Conservation (phyloP, 305 asterid genomes). For the Fraxinus xanthoxyloides region DNA sequence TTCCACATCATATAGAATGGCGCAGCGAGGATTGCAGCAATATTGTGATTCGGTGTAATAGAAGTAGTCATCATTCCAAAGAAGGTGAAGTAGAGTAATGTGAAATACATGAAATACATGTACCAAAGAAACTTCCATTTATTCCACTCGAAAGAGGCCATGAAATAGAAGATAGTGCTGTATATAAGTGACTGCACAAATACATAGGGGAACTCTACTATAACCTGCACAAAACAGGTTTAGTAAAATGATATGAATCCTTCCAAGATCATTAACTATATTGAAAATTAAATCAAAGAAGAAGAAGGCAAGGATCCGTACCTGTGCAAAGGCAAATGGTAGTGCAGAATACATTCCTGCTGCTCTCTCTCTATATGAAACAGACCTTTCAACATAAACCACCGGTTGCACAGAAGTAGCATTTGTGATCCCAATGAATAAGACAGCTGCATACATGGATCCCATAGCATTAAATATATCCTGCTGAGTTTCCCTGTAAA, state of each 20-base stretch:
- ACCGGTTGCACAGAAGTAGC: slow-evolving; percentile 90
- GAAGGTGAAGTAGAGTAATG: slow-evolving; percentile 73
- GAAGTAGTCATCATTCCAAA: slow-evolving; percentile 80
- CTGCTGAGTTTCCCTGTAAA: slow-evolving; percentile 68
- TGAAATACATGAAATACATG: slow-evolving; percentile 66
- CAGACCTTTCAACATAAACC: slow-evolving; percentile 90
- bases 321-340: slow-evolving; percentile 95
- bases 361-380: slow-evolving; percentile 89
- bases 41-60: slow-evolving; percentile 69
- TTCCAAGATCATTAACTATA: neutral
- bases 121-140: slow-evolving; percentile 60
- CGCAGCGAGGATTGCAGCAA: slow-evolving; percentile 67
- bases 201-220: slow-evolving; percentile 68
- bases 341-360: slow-evolving; percentile 96
- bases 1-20: slow-evolving; percentile 81
- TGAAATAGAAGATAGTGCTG: slow-evolving; percentile 61
- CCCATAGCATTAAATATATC: slow-evolving; percentile 95
- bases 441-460: slow-evolving; percentile 83
- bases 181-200: slow-evolving; percentile 56
- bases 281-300: neutral
- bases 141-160: slow-evolving; percentile 72
- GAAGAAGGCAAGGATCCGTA: slow-evolving; percentile 17
- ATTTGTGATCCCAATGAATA: slow-evolving; percentile 79
- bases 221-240: slow-evolving; percentile 44
- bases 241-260: neutral